These are phyloP conservation scores for Linum lewisii DNA, from an alignment of 345 rosid genomes.

Conservation along the genomic window DNA sequence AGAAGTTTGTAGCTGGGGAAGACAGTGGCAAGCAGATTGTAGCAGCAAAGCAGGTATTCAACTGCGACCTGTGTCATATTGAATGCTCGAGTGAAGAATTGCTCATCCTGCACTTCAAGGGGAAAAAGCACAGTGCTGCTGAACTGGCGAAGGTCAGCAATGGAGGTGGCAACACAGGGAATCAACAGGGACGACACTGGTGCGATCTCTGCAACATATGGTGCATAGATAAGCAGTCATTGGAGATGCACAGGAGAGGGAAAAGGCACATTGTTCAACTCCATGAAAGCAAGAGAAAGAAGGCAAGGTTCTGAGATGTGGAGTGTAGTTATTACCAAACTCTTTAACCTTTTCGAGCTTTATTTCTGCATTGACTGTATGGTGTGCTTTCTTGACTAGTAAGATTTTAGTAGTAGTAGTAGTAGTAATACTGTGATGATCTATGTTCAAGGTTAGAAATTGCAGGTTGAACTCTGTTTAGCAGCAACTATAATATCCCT, in stretches of 20 bases:
- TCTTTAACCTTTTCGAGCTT: too few species aligned
- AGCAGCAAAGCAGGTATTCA: not conserved
- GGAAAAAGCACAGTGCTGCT: not conserved
- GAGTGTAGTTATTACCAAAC: too few species aligned
- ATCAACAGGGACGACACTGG: not conserved
- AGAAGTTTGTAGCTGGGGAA: not conserved
- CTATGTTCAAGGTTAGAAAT: too few species aligned
- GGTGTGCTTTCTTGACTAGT: too few species aligned
- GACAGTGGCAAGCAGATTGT: not conserved
- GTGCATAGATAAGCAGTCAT: not conserved
- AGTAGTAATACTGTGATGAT: too few species aligned
- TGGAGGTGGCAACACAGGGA: not conserved
- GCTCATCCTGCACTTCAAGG: too few species aligned
- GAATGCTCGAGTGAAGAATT: too few species aligned
- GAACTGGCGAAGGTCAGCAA: not conserved
- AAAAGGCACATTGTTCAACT: not conserved
- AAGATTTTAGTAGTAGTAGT: too few species aligned
- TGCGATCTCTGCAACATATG: not conserved
- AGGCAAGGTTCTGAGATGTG: not conserved
- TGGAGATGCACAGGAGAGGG: not conserved
- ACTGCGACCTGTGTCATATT: too few species aligned
- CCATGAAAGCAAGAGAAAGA: not conserved
- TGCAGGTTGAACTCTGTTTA: too few species aligned
- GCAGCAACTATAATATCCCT: too few species aligned
- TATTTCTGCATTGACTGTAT: too few species aligned